Percentiles rank a stretch among this genome's conserved stretches.
Conservation (phyloP, 73 alveolate genomes). For the Symbiodinium pilosum region DNA sequence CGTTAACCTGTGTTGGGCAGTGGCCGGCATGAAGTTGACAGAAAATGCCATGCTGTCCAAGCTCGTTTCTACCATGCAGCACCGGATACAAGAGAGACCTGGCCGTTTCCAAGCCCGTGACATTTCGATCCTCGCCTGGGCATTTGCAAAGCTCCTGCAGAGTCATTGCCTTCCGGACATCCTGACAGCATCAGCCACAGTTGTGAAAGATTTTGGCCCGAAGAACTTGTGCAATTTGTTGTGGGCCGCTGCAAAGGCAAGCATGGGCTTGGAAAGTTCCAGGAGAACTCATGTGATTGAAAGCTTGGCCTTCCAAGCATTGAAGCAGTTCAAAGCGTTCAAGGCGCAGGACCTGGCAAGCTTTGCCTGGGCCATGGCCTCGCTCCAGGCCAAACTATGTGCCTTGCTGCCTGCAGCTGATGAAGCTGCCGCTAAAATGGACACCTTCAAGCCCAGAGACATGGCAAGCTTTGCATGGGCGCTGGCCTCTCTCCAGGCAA, state of each 20-base stretch:
- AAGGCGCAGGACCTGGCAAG: constrained; percentile 13
- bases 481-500: not conserved
- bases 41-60: not conserved
- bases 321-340: not conserved
- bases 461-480: constrained; percentile 60
- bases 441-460: constrained; percentile 16
- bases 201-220: not conserved
- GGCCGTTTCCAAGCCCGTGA: not conserved
- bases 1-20: constrained; percentile 29
- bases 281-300: not conserved
- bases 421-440: not conserved
- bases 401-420: not conserved
- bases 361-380: constrained; percentile 54
- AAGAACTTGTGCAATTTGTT: constrained; percentile 42
- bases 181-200: not conserved
- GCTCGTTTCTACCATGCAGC: not conserved
- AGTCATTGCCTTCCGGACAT: not conserved
- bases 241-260: constrained; percentile 60
- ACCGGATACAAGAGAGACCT: not conserved
- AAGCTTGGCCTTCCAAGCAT: not conserved
- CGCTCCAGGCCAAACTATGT: not conserved
- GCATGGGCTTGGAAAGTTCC: not conserved
- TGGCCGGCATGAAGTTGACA: not conserved
- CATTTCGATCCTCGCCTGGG: not conserved
- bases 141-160: not conserved